Base-by-base conservation (phyloP, 305 asterid species). In the Ilex paraguariensis region DNA sequence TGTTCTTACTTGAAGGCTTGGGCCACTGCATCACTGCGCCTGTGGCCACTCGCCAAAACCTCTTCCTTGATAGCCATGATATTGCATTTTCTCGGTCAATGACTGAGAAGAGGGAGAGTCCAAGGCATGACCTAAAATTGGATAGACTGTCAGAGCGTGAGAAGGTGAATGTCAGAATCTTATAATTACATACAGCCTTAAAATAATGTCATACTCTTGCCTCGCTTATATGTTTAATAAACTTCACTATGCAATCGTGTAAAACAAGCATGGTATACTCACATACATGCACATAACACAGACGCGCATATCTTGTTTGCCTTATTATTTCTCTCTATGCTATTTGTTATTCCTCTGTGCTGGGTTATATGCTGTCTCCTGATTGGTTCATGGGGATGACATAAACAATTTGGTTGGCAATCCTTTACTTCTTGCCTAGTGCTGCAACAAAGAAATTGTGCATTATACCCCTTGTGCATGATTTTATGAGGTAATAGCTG, bases 81-180 rank as follows among this genome's bases (percentile, higher is more conserved):
- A 36, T 62, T 57, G 73, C 77, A 54, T 56, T 63, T 66, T 79
- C 93, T 21, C 84, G 86, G 73, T 90, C 99, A 66, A 76, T 90
- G 96, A 79, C 79, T 13, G 96, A 90, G 83, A 82, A 65, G 65
- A 71, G 71, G 67, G 79, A 80, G 48, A 84, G 70, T 77, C 82
- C 87, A 32, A 53, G 82, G 79, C 75, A 81, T 66, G 79, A 86
- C 60, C 81, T 74, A 39, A 87, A 75, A 73, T 72, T 90, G 79
- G 96, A 93, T 75, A 82, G 77, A 71, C 82, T 90, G 31, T 81
- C 95, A 2, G 95, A 93, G 78, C 81, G 78, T 59, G 89, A 86
- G 64, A 90, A 87, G 97, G 97, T 90, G 56, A 66, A 64, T 21
- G 59, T 63, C 60, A 44, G n/a, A 61, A 44, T 15, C 16, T 36